A percentile compares a stretch with the other conserved stretches of the same genome.
Conservation (phyloP, 108 stramenopile species). For the Nitzschia palea region DNA sequence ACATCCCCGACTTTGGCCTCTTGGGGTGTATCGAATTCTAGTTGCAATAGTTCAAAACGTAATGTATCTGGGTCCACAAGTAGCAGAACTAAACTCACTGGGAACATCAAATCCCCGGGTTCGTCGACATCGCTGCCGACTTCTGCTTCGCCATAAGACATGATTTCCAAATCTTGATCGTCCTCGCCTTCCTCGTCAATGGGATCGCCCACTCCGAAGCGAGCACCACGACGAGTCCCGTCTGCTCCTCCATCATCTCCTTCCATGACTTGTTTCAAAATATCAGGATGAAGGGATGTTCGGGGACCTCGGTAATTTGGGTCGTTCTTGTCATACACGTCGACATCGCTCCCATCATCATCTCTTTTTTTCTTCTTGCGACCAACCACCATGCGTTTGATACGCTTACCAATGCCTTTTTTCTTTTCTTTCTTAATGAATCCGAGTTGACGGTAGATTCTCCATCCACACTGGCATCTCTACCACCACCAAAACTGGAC, state of each 20-base stretch:
- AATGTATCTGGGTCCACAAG: constrained; percentile 74
- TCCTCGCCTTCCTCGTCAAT: constrained; percentile 5
- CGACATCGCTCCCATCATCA: constrained; percentile 4
- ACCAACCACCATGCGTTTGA: constrained; percentile 4
- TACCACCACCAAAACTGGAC: background rate
- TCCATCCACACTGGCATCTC: background rate
- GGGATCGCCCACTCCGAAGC: background rate
- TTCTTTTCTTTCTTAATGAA: constrained; percentile 3
- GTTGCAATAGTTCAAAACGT: constrained; percentile 81
- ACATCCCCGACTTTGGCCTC: constrained; percentile 58
- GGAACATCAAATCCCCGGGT: constrained; percentile 5
- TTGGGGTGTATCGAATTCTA: constrained; percentile 71
- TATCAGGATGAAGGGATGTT: background rate
- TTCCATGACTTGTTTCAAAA: constrained; percentile 6
- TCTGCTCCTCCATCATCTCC: background rate
- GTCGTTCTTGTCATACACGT: background rate
- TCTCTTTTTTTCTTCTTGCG: background rate
- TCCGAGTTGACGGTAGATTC: background rate
- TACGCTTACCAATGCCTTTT: constrained; percentile 8
- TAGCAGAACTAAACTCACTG: constrained; percentile 50
- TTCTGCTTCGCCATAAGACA: constrained; percentile 13
- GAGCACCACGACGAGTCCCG: background rate
- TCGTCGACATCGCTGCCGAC: background rate
- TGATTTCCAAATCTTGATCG: background rate
- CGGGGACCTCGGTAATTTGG: constrained; percentile 4